Evolutionary conservation across 139 green algal species (phyloP), one percentile per base, ranked within the genome.

Genomic region (Gonium pectorale): DNA sequence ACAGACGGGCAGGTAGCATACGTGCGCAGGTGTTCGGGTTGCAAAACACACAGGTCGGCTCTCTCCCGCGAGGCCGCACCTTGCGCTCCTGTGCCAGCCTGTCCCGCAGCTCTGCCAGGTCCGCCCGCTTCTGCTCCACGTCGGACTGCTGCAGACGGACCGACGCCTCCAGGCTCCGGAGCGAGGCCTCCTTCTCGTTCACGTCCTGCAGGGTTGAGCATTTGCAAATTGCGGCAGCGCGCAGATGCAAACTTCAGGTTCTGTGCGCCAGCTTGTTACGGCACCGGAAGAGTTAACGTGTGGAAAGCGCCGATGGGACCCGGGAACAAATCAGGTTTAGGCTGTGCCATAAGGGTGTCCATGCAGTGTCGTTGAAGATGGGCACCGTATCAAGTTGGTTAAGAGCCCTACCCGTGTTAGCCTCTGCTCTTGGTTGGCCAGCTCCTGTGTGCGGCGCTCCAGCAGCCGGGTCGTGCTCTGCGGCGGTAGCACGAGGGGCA

Each of bases 91-190:
- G 64, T 35, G 46, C 64, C 46, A 56, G 15, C 37, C 64, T 41
- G 44, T 85, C 79, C 3, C 79, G 79, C 63, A 78, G 79, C 64
- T 85, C 79, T 4, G 35, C 64, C 44, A 77, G 24, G 26, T 85
- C 64, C 64, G 60, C 26, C 26, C 60, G 37, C 79, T 85, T 85
- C 17, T 56, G 33, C 13, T 85, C 79, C 35, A 85, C 56, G 37
- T 85, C 79, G 2, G 79, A 64, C 44, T 85, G 79, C 79, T 85
- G 79, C 64, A 77, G 49, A 35, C 64, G 46, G 17, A 85, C 46
- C 24, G 46, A 41, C 3, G 79, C 79, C 41, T 85, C 79, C 33
- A 67, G 63, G 66, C 79, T 49, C 5, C 51, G 35, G 24, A 85
- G 33, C 15, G 64, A 33, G 5, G 64, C 79, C 64, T 85, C 79